A percentile compares a stretch with the other conserved stretches of the same genome.
Conservation (phyloP, 306 rosid genomes). For the Lathyrus sativus region DNA sequence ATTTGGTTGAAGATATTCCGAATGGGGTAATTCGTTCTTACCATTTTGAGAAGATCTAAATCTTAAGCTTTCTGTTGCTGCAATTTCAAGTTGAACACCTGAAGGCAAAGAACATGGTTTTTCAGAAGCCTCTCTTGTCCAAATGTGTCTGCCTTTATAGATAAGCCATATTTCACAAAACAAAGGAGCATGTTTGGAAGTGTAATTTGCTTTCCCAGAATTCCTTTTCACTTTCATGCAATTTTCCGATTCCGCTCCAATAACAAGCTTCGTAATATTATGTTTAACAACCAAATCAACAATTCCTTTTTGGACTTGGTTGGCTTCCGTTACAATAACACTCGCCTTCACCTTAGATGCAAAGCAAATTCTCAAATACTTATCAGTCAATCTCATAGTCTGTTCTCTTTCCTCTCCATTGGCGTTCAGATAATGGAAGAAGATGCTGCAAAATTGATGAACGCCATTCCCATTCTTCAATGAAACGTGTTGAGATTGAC, state of each 20-base stretch:
- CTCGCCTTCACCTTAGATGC: slow-evolving; percentile 69
- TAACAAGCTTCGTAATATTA: slow-evolving; percentile 73
- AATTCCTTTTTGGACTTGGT: slow-evolving; percentile 73
- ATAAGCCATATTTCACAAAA: slow-evolving; percentile 88
- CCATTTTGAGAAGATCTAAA: no score
- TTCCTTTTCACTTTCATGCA: no score
- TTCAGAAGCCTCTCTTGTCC: slow-evolving; percentile 83
- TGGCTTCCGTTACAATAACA: slow-evolving; percentile 53
- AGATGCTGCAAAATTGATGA: slow-evolving; percentile 94
- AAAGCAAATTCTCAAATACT: slow-evolving; percentile 53
- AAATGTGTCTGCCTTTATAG: slow-evolving; percentile 70
- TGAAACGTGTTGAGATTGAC: slow-evolving; percentile 72
- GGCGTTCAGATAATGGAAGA: slow-evolving; percentile 88
- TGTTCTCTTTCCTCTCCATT: slow-evolving; percentile 70
- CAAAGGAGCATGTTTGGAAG: slow-evolving; percentile 61
- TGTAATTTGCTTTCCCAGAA: no score
- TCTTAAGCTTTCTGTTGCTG: no score
- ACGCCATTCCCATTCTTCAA: slow-evolving; percentile 99
- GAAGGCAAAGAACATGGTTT: slow-evolving; percentile 49
- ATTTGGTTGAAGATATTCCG: no score
- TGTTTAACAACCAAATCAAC: slow-evolving; percentile 60
- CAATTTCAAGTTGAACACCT: slow-evolving; percentile 46
- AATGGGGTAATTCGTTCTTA: no score
- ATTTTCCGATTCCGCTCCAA: slow-evolving; percentile 69
- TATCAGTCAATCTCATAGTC: slow-evolving; percentile 50